Evolutionary conservation across 805 yeast genomes (phyloP), one percentile per base, ranked within the genome.

Genomic region (Sugiyamaella mastotermitis): DNA sequence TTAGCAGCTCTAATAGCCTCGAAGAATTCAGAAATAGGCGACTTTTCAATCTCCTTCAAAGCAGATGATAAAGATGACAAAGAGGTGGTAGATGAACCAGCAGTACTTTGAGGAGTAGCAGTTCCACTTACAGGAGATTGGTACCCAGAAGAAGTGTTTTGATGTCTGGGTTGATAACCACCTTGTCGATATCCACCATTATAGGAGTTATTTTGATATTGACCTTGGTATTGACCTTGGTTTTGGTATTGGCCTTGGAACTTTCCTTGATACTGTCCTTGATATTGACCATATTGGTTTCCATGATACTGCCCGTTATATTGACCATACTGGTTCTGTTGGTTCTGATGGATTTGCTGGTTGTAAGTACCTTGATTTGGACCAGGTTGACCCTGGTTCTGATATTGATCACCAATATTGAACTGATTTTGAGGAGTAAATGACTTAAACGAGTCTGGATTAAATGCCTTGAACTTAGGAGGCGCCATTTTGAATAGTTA

Each of bases 51-150:
- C 47, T 80, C 80, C 38, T 71, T 72, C 56, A 87, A 68, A 3
- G 92, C 83, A n/a, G 80, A 73, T 49, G 76, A 74, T 43, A 87
- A 66, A 4, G 88, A 80, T 9, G 85, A 65, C 50, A 88, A 67
- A 2, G 95, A 82, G 3, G 84, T 70, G 7, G 87, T 74, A 4
- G 90, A 78, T n/a, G 75, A 52, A 2, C 61, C 47, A 13, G 53
- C 48, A n/a, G n/a, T n/a, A 24, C 51, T 34, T n/a, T 28, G 25
- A 15, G 63, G 55, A 6, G 62, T 57, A 22, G 49, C 41, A 28
- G 48, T 19, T 5, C 50, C 51, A 30, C 43, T 35, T 20, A 17
- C 17, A 18, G 18, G 10, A 10, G 26, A 31, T 33, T 14, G 37
- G 10, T 17, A 19, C 6, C 28, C 24, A 28, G 33, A 14, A 6